phyloP scores from a whole-genome alignment of 2,329 filamentous ascomycete genomes.

The Pseudogymnoascus sp. region DNA sequence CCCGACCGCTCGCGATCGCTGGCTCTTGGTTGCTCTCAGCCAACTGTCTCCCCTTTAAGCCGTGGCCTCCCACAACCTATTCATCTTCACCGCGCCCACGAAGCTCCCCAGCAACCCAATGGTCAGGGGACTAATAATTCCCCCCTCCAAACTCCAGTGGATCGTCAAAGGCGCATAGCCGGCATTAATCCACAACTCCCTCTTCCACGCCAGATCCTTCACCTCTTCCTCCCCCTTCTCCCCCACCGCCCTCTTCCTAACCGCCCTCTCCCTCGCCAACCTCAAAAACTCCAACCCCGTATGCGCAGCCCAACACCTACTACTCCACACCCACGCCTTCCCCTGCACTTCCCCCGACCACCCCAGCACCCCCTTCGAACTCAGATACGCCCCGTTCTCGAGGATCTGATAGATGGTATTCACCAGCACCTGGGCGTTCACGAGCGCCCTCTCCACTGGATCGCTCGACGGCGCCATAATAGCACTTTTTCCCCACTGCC shows the following conservation, averaged over 20 bases:
- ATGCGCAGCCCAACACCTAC: constrained; percentile 71
- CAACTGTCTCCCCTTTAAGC: constrained; percentile 15
- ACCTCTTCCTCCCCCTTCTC: constrained; percentile 49
- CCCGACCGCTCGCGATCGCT: not conserved
- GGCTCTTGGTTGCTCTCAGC: not conserved
- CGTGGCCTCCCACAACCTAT: constrained; percentile 36
- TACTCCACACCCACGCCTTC: constrained; percentile 62
- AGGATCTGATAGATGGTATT: constrained; percentile 66
- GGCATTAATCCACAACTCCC: constrained; percentile 58
- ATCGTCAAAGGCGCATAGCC: constrained; percentile 76
- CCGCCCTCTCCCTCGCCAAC: constrained; percentile 35
- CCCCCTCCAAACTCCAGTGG: constrained; percentile 70
- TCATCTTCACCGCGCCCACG: constrained; percentile 37
- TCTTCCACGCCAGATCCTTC: constrained; percentile 45
- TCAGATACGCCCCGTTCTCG: constrained; percentile 77
- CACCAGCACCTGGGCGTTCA: constrained; percentile 58
- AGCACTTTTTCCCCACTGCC: constrained; percentile 53
- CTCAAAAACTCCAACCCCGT: constrained; percentile 67
- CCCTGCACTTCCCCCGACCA: constrained; percentile 48
- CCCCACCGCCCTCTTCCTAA: constrained; percentile 27
- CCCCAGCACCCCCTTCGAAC: constrained; percentile 60
- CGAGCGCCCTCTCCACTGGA: constrained; percentile 41
- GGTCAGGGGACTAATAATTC: constrained; percentile 49
- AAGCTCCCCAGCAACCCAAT: constrained; percentile 50
- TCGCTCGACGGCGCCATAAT: constrained; percentile 31